Evolutionary conservation across 768 basidiomycete species (phyloP).

Genomic region (Phallus indusiatus): DNA sequence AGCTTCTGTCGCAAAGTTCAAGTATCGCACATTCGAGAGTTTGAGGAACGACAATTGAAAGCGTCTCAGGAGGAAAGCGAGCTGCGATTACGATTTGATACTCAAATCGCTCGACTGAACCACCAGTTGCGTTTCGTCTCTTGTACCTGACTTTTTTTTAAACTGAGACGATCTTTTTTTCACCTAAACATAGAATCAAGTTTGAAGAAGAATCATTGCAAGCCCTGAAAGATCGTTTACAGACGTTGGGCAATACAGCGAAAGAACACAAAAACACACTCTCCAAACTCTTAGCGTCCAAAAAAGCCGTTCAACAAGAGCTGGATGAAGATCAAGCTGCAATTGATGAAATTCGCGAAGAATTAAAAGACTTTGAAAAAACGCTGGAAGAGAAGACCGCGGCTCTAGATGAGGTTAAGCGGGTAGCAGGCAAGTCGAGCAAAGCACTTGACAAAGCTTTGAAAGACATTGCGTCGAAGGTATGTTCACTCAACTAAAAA

Average conservation of each 20-base stretch:
- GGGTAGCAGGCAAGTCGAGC: conserved; percentile 54
- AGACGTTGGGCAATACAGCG: conserved; percentile 41
- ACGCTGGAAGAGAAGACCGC: conserved; percentile 65
- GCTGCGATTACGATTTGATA: conserved; percentile 71
- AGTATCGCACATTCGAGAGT: conserved; percentile 79
- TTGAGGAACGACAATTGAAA: conserved; percentile 85
- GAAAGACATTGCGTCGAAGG: conserved; percentile 83
- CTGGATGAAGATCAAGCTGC: conserved; percentile 47
- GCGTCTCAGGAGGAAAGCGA: conserved; percentile 84
- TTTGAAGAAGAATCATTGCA: conserved; percentile 77
- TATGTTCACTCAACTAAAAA: conserved; percentile 29
- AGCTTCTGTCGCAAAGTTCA: conserved; percentile 74
- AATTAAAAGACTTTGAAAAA: conserved; percentile 51
- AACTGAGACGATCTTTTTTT: conserved; percentile 8
- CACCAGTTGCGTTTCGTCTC: conserved; percentile 51
- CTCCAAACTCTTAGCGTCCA: conserved; percentile 43
- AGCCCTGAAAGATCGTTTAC: conserved; percentile 52
- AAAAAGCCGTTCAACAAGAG: conserved; percentile 45
- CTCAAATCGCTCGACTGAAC: conserved; percentile 74
- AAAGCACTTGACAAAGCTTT: conserved; percentile 77
- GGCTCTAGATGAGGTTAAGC: conserved; percentile 67
- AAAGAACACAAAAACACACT: conserved; percentile 46
- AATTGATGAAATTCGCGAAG: conserved; percentile 49
- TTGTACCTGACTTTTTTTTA: not conserved
- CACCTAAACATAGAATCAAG: conserved; percentile 46